Conservation (phyloP, 345 rosid species). For the Salix caprea region DNA sequence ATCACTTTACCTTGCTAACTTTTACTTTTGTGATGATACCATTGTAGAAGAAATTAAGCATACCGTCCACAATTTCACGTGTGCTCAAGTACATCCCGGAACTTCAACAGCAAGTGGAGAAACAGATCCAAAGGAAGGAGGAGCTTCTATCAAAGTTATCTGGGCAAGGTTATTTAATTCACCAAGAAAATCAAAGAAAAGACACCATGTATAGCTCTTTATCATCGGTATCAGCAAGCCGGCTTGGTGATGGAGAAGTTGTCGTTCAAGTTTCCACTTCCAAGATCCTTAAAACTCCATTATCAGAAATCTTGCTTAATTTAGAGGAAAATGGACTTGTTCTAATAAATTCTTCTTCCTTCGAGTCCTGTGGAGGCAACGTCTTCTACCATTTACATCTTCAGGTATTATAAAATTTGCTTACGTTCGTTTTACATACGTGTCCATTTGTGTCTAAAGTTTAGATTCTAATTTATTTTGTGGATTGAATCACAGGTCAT, state of each 20-base stretch:
- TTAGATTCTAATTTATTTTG: background rate
- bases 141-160: conserved; percentile 37
- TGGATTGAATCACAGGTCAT: conserved; percentile 3
- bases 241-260: conserved; percentile 45
- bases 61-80: conserved; percentile 40
- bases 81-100: conserved; percentile 57
- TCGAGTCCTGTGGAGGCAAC: conserved; percentile 44
- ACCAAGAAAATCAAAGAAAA: conserved; percentile 23
- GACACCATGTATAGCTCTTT: background rate
- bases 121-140: conserved; percentile 36
- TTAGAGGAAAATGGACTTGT: conserved; percentile 43
- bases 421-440: background rate
- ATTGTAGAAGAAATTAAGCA: conserved; percentile 46
- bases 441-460: background rate
- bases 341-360: conserved; percentile 49
- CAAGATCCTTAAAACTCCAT: conserved; percentile 6
- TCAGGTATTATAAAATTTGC: conserved; percentile 33
- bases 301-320: conserved; percentile 41
- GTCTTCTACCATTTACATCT: conserved; percentile 51
- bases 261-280: conserved; percentile 38
- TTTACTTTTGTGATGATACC: background rate
- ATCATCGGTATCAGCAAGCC: conserved; percentile 28
- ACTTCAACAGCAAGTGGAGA: conserved; percentile 37
- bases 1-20: background rate
- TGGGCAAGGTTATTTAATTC: conserved; percentile 9